Evolutionary conservation across 148 eudicot species (phyloP).

Genomic region (Fagopyrum homotropicum): DNA sequence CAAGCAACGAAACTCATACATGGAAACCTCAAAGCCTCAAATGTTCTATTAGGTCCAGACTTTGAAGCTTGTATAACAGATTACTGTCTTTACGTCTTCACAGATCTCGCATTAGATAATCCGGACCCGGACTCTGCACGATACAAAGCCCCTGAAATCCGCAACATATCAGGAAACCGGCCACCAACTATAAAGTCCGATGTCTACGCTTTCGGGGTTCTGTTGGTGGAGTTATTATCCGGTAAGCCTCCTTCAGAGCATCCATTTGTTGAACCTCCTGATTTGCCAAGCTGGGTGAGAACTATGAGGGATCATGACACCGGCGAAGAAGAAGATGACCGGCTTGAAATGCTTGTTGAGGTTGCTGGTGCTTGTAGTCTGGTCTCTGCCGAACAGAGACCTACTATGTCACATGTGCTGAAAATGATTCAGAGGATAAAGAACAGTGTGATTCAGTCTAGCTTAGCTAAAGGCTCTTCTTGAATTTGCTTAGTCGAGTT

Average conservation of each 20-base stretch:
- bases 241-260: slow-evolving; percentile 83
- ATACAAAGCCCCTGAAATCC: slow-evolving; percentile 70
- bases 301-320: slow-evolving; percentile 68
- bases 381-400: slow-evolving; percentile 82
- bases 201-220: slow-evolving; percentile 75
- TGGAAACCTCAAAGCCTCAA: slow-evolving; percentile 77
- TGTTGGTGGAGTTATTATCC: slow-evolving; percentile 69
- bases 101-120: slow-evolving; percentile 33
- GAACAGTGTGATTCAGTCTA: slow-evolving; percentile 32
- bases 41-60: slow-evolving; percentile 76
- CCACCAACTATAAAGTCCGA: slow-evolving; percentile 57
- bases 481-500: background rate
- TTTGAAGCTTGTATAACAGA: slow-evolving; percentile 89
- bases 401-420: slow-evolving; percentile 75
- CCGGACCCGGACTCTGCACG: slow-evolving; percentile 51
- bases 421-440: slow-evolving; percentile 79
- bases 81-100: slow-evolving; percentile 48
- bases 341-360: slow-evolving; percentile 72
- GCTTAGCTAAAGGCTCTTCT: slow-evolving; percentile 14
- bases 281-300: slow-evolving; percentile 78
- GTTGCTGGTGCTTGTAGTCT: slow-evolving; percentile 63
- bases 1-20: slow-evolving; percentile 71
- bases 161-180: slow-evolving; percentile 32
- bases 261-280: slow-evolving; percentile 67
- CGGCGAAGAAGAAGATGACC: slow-evolving; percentile 35